Conservation (phyloP, 306 rosid species). For the Glycyrrhiza uralensis region DNA sequence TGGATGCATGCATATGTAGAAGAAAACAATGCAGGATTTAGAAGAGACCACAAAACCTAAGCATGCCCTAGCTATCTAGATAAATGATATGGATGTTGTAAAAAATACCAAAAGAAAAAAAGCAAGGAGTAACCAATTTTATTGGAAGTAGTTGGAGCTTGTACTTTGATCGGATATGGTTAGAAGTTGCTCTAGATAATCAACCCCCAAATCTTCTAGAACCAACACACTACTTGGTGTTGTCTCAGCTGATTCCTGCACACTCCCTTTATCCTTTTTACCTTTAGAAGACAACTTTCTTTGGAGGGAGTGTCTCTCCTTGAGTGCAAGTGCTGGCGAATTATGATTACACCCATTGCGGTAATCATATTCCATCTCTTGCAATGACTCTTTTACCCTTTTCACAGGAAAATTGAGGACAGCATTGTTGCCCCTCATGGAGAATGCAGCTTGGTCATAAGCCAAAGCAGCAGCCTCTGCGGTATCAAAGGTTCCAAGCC, state of each 20-base stretch:
- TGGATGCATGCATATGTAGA: too few relatives aligned
- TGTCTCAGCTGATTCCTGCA: background rate
- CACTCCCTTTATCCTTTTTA: background rate
- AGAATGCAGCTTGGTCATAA: slow-evolving; percentile 81
- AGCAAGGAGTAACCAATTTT: background rate
- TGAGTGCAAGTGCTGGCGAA: slow-evolving; percentile 62
- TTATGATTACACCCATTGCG: slow-evolving; percentile 20
- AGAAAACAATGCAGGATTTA: background rate
- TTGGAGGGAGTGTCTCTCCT: slow-evolving; percentile 13
- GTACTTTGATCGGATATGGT: slow-evolving; percentile 9
- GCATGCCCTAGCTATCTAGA: background rate
- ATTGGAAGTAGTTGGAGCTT: background rate
- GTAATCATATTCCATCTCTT: slow-evolving; percentile 15
- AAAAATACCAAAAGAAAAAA: background rate
- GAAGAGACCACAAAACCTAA: background rate
- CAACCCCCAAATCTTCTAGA: slow-evolving; percentile 58
- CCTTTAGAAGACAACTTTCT: slow-evolving; percentile 13
- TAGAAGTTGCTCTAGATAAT: slow-evolving; percentile 60
- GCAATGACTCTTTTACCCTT: slow-evolving; percentile 14
- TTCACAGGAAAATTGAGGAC: slow-evolving; percentile 38
- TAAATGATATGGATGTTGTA: background rate
- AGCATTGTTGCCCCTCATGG: slow-evolving; percentile 34
- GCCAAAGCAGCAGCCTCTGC: slow-evolving; percentile 80
- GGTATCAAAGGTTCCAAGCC: slow-evolving; percentile 80
- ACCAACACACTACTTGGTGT: slow-evolving; percentile 15